Base-by-base conservation (phyloP, 306 rosid species). In the Pyrus pyrifolia region DNA sequence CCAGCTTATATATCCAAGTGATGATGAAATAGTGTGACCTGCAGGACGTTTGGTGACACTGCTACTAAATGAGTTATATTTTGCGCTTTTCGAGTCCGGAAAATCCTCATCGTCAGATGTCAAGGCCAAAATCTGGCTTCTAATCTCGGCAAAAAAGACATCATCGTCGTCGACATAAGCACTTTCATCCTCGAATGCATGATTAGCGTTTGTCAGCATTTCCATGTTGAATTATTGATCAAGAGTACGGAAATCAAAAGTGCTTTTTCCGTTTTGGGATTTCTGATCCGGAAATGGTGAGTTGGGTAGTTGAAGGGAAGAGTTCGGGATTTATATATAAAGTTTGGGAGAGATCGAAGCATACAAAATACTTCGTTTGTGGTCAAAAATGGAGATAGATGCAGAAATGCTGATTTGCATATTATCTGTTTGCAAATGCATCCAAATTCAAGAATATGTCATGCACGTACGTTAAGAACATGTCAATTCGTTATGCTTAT, bases 101-200 rank as follows among this genome's bases (percentile, higher is more conserved):
- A 81, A 74, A 49, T 86, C 87, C 44, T 82, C 86, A 15, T 80
- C 75, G 19, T 92, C 93, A 0, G 87, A 72, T 31, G 90, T 90
- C 79, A 90, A 80, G 3, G 76, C 74, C 83, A 93, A 78, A 89
- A 89, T 88, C 86, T 85, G 91, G 71, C 84, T 86, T 78, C 84
- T 86, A 44, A 92, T 92, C 73, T 92, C 96, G 4, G 88, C 90
- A 30, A 80, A 90, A 79, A 84, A 86, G 42, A 76, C 57, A 80
- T 88, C 93, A 11, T 73, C 76, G 10, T 80, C 70, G 15, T 83
- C 85, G 59, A 27, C 72, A 6, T 44, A 60, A 42, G 15, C 62
- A 49, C 61, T 42, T 42, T 51, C 55, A 44, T 76, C 74, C 75
- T 87, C 89, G 45, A 75, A 70, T 51, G 76, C 71, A 68, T 74